phyloP scores from a whole-genome alignment of 2,329 filamentous ascomycete species.

The Phaeophleospora eucalypticola region DNA sequence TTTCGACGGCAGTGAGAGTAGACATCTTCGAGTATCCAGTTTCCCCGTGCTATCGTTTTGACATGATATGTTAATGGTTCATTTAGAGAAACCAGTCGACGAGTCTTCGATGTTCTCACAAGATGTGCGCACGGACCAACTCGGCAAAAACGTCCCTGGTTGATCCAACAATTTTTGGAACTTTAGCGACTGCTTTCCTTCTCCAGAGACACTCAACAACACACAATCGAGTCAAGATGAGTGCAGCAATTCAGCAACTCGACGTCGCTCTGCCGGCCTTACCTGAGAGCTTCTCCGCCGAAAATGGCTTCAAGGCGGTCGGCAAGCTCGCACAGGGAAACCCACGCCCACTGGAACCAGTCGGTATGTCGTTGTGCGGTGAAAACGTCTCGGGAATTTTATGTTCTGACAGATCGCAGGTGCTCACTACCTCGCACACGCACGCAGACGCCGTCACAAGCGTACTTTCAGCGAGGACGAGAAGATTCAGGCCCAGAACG shows the following conservation, averaged over 20 bases:
- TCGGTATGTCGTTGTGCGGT: constrained; percentile 79
- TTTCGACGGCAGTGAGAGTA: constrained; percentile 7
- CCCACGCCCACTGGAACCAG: constrained; percentile 87
- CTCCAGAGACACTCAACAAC: background rate
- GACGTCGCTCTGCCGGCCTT: constrained; percentile 68
- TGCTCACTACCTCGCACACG: constrained; percentile 66
- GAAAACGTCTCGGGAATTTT: background rate
- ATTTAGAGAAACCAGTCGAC: no score
- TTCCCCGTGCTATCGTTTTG: constrained; percentile 2
- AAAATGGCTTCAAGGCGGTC: constrained; percentile 88
- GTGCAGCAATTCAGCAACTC: constrained; percentile 64
- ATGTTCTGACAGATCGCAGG: background rate
- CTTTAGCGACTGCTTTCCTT: background rate
- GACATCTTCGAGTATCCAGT: constrained; percentile 2
- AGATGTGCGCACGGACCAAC: background rate
- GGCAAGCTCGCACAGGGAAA: constrained; percentile 71
- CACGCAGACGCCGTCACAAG: constrained; percentile 82
- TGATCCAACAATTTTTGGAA: background rate
- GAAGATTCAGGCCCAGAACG: constrained; percentile 88
- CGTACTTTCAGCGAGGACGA: constrained; percentile 86
- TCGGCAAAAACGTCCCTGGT: background rate
- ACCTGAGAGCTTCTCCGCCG: constrained; percentile 74
- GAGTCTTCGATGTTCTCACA: background rate
- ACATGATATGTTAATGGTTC: background rate
- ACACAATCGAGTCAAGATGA: constrained; percentile 33